Conservation (phyloP, 2,329 filamentous ascomycete species). For the Aspergillus sp. region DNA sequence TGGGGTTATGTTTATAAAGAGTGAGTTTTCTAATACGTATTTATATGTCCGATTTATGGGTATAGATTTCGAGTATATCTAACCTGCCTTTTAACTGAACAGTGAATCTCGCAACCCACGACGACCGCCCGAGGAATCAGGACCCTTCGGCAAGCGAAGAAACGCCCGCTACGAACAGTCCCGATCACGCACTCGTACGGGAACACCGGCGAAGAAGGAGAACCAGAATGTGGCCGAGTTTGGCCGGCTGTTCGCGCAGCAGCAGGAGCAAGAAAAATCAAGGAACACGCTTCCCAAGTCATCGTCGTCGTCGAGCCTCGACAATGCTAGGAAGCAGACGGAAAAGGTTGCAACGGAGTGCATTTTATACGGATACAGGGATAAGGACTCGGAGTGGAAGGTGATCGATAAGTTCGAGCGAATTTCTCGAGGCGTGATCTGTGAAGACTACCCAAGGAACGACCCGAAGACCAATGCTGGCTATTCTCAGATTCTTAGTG, state of each 20-base stretch:
- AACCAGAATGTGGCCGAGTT: slow-evolving; percentile 54
- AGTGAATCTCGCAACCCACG: slow-evolving; percentile 52
- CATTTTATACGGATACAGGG: slow-evolving; percentile 79
- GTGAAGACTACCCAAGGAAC: slow-evolving; percentile 88
- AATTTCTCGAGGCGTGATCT: slow-evolving; percentile 75
- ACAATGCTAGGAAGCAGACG: slow-evolving; percentile 37
- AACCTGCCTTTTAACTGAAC: neutral
- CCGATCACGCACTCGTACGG: slow-evolving; percentile 57
- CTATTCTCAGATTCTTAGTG: slow-evolving; percentile 71
- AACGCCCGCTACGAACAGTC: slow-evolving; percentile 45
- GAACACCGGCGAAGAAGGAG: slow-evolving; percentile 58
- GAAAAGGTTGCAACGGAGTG: slow-evolving; percentile 70
- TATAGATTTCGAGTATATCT: neutral
- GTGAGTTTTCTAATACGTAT: slow-evolving; percentile 40
- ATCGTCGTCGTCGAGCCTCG: slow-evolving; percentile 42
- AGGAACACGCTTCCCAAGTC: slow-evolving; percentile 37
- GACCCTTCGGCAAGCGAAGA: slow-evolving; percentile 59
- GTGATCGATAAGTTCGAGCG: slow-evolving; percentile 86
- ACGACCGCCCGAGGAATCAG: slow-evolving; percentile 59
- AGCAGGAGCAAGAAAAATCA: slow-evolving; percentile 45
- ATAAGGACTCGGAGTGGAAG: slow-evolving; percentile 70
- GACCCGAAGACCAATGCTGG: slow-evolving; percentile 70
- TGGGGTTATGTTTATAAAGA: slow-evolving; percentile 64
- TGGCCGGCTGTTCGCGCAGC: slow-evolving; percentile 44
- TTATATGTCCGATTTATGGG: no score